Evolutionary conservation across 306 rosid genomes (phyloP), one percentile per base, ranked within the genome.

Genomic region (Dalbergia cultrata): DNA sequence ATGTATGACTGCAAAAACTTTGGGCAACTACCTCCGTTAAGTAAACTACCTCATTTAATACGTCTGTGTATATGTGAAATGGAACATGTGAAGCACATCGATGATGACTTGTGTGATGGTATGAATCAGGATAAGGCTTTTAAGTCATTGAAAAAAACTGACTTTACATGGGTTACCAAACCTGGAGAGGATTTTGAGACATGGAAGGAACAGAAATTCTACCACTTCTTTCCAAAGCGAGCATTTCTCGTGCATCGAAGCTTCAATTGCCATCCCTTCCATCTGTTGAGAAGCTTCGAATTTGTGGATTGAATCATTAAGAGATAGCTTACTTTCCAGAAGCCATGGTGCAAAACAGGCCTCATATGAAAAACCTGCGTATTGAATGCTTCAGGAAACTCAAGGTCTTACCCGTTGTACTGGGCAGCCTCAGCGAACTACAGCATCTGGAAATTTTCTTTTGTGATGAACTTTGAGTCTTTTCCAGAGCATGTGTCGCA

Each of bases 361-460:
- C 2, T 73, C 8, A 7, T 39, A 13, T 73, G 0, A 73, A 73
- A 41, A 19, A 0, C 12, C n/a, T 67, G 1, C 3, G 2, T 4
- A 19, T 67, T 11, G 0, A 10, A 11, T 0, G 1, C 37, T 67
- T 67, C 4, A 3, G 0, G 0, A 4, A 13, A 43, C 41, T 74
- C 16, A 58, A 59, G 57, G 68, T 16, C 4, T 16, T 60, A 43
- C 43, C 59, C 6, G 17, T n/a, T 7, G 8, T 60, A 31, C 13
- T 60, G 1, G 4, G 60, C 6, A 3, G 13, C 21, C 10, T 74
- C 0, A 3, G 8, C 10, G 22, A 58, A 14, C 13, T 75, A 16
- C 5, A 60, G 12, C 0, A 10, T 1, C 45, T 74, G 2, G 0
- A 0, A 0, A n/a, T 61, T 43, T 0, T 0, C 0, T 0, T 0